Evolutionary conservation across 2,329 filamentous ascomycete genomes (phyloP), one percentile per base, ranked within the genome.

Genomic region (Didymella sp.): DNA sequence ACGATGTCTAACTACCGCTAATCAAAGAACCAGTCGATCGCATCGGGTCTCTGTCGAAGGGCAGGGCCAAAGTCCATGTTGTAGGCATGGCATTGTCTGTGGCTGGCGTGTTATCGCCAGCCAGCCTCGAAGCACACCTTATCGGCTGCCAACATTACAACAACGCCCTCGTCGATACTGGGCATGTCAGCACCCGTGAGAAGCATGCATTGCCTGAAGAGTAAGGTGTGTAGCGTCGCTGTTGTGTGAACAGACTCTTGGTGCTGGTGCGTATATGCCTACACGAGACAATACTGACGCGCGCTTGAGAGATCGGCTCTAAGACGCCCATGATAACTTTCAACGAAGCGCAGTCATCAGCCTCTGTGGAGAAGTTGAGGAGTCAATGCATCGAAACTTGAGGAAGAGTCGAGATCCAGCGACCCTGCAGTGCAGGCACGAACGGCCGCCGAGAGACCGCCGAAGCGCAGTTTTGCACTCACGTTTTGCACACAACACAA

Each of bases 401-500:
- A 31, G 19, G 42, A 47, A 43, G 24, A 48, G 24, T 47, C 54
- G 48, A 57, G 48, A 43, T 27, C 3, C 30, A 9, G n/a, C 37
- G 54, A 28, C 28, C 2, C 12, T 25, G 22, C 7, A 5, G 11
- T 17, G 12, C 17, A 21, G 35, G 17, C 19, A 12, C 35, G 6
- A 19, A 8, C 15, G 17, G 31, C 31, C 31, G 4, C 19, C 35
- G 19, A 22, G 17, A 21, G 7, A 38, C 31, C n/a, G 17, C 17
- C 35, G 19, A 12, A 38, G 17, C 13, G 35, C 35, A 38, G 35
- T 45, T 48, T 46, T 56, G 53, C 53, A 56, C 35, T 41, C 28
- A 7, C 31, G 15, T 51, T 42, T 27, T 56, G 54, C 54, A 47
- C 35, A 21, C 17, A 4, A 21, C 9, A 21, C n/a, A 12, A 4